Evolutionary conservation across 495 filamentous ascomycete species (phyloP).

Genomic region (Entonaema liquescens): DNA sequence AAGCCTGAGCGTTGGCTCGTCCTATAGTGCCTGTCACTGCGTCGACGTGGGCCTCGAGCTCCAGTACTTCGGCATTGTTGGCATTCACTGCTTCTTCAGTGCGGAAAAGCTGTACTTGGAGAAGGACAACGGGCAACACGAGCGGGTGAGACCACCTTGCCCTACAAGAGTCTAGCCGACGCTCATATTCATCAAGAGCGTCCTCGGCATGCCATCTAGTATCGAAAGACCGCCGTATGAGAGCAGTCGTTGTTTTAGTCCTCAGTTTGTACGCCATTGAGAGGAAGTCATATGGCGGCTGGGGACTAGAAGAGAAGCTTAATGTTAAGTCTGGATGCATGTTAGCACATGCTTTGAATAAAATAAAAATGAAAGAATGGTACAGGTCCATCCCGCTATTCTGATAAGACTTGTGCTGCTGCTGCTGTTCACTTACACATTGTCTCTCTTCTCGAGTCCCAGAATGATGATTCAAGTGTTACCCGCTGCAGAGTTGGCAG

Average conservation of each 20-base stretch:
- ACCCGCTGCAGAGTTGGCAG: constrained; percentile 42
- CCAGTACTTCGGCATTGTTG: constrained; percentile 43
- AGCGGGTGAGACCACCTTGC: constrained; percentile 48
- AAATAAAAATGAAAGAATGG: neutral
- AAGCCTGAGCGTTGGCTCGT: constrained; percentile 41
- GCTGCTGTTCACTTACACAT: constrained; percentile 37
- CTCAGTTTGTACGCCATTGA: constrained; percentile 47
- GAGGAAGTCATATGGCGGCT: constrained; percentile 49
- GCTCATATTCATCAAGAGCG: constrained; percentile 47
- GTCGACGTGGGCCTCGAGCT: constrained; percentile 45
- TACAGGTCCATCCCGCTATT: neutral
- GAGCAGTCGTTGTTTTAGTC: constrained; percentile 40
- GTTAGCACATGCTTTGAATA: constrained; percentile 11
- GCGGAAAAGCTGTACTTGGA: constrained; percentile 47
- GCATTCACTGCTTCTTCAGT: constrained; percentile 47
- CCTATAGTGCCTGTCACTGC: constrained; percentile 46
- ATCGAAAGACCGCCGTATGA: constrained; percentile 48
- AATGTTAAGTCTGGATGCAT: constrained; percentile 44
- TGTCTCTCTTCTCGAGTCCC: constrained; percentile 45
- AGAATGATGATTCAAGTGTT: constrained; percentile 47
- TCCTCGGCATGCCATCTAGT: constrained; percentile 45
- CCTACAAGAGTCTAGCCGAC: constrained; percentile 46
- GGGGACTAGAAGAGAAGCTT: constrained; percentile 47
- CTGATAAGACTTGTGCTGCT: neutral
- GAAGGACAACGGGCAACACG: constrained; percentile 43